Percentiles rank a stretch among this genome's conserved stretches.
Conservation (phyloP, 176 grass and related monocot genomes). For the Phyllostachys edulis region DNA sequence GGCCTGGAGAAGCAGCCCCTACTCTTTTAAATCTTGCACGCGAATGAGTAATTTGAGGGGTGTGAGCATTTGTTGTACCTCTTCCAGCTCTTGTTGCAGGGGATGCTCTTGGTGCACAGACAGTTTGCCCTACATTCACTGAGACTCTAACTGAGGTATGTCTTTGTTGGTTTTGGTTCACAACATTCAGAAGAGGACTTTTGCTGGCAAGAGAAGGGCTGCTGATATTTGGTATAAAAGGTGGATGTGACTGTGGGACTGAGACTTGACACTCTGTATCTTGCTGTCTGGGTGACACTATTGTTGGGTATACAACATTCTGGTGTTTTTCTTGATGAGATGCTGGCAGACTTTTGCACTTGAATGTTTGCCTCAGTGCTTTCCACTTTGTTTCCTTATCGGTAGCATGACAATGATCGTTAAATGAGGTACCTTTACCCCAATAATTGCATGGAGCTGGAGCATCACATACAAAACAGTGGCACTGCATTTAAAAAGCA, state of each 20-base stretch:
- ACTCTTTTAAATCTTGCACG: constrained; percentile 50
- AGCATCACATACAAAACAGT: constrained; percentile 92
- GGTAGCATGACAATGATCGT: constrained; percentile 85
- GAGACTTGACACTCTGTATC: constrained; percentile 24
- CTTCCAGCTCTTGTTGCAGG: constrained; percentile 18
- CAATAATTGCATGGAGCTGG: constrained; percentile 85
- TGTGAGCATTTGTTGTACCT: constrained; percentile 10
- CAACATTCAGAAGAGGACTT: constrained; percentile 15
- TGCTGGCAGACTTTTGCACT: constrained; percentile 27
- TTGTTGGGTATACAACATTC: constrained; percentile 30
- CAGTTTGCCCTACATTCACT: constrained; percentile 20
- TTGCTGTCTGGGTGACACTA: constrained; percentile 11
- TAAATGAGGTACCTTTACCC: constrained; percentile 42
- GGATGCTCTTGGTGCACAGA: constrained; percentile 33
- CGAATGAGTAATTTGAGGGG: constrained; percentile 35
- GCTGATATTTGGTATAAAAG: constrained; percentile 11
- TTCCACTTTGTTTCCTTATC: constrained; percentile 73
- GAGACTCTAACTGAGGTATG: constrained; percentile 45
- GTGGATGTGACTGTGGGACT: constrained; percentile 4
- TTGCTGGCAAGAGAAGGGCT: constrained; percentile 21
- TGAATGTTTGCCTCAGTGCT: constrained; percentile 56
- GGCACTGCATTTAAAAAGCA: constrained; percentile 76
- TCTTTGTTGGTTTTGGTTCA: constrained; percentile 37
- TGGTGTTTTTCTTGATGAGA: constrained; percentile 40
- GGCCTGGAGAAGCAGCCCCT: constrained; percentile 32